These are phyloP conservation scores for Adansonia gregorii DNA, from an alignment of 441 rosid species.

Conservation along the genomic window DNA sequence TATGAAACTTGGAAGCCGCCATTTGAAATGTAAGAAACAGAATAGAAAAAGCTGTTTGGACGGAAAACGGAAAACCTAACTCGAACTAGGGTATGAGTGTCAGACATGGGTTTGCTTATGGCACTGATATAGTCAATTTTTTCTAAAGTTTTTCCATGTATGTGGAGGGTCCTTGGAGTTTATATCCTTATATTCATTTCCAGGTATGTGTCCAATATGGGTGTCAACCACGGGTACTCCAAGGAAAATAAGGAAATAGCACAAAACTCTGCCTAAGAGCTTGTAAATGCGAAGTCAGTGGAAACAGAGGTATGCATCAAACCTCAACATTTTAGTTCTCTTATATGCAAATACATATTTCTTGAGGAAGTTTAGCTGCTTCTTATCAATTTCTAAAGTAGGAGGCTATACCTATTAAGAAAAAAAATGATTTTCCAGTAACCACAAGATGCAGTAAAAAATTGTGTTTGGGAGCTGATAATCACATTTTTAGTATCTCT, in stretches of 20 bases:
- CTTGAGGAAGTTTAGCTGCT: conserved; percentile 8
- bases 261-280: neutral
- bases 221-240: neutral
- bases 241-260: neutral
- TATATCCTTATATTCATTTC: neutral
- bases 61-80: no score
- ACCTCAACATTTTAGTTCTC: neutral
- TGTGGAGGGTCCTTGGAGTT: neutral
- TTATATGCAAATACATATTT: neutral
- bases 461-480: neutral
- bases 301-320: neutral
- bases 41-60: no score
- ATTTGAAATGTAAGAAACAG: no score
- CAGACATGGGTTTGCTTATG: neutral
- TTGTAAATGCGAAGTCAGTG: neutral
- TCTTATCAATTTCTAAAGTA: neutral
- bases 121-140: neutral
- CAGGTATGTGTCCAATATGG: neutral
- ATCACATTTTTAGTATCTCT: no score
- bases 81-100: no score
- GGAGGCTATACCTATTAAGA: neutral
- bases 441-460: neutral
- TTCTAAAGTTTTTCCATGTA: neutral
- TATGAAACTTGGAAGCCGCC: no score
- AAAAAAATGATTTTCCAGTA: neutral